A percentile compares a stretch with the other conserved stretches of the same genome.
Conservation (phyloP, 2,329 filamentous ascomycete genomes). For the Zymoseptoria brevis region DNA sequence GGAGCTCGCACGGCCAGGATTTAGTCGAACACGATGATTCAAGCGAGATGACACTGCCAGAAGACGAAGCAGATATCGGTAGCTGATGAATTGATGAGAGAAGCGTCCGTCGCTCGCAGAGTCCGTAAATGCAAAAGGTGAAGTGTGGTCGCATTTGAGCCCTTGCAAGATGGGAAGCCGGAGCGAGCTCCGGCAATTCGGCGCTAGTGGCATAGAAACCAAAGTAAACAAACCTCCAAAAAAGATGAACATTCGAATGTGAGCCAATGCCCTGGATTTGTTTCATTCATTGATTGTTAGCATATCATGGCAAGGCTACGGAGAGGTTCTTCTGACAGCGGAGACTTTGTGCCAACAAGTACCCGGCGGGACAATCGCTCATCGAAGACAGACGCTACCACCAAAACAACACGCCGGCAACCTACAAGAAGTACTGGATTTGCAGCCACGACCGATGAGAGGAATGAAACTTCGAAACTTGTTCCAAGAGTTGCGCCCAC, state of each 20-base stretch:
- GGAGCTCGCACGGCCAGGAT: no score
- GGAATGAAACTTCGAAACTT: neutral
- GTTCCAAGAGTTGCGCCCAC: neutral
- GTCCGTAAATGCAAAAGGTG: neutral
- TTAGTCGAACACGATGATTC: no score
- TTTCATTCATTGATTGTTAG: neutral
- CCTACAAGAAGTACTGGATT: neutral
- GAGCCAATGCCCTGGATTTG: neutral
- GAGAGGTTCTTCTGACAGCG: neutral
- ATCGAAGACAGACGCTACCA: neutral
- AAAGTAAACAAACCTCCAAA: neutral
- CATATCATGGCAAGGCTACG: slow-evolving; percentile 6
- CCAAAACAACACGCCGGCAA: neutral
- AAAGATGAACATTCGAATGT: neutral
- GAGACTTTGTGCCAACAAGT: neutral
- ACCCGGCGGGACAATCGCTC: neutral
- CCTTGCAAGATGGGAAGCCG: neutral
- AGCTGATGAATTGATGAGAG: no score
- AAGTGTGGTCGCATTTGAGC: neutral
- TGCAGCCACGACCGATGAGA: neutral
- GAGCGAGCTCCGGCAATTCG: neutral
- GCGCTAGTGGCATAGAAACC: neutral
- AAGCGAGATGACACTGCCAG: no score
- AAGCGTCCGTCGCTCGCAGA: no score
- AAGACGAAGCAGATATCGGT: no score